These are phyloP conservation scores for Pseudogymnoascus pannorum DNA, from an alignment of 2,329 filamentous ascomycete species.

Conservation along the genomic window DNA sequence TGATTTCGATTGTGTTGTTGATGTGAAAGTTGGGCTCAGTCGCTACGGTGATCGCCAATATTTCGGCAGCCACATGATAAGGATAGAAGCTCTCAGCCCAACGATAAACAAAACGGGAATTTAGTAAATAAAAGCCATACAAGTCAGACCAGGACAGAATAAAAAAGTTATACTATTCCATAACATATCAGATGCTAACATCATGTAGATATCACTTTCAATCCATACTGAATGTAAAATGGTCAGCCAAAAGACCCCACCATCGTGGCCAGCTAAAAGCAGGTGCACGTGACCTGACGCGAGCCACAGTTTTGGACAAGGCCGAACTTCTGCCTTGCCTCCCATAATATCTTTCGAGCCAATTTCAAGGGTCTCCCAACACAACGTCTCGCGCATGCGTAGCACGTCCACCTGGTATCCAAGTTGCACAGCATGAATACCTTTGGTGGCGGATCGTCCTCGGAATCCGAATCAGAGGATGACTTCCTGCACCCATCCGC, in stretches of 20 bases:
- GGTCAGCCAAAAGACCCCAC: background rate
- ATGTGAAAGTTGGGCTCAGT: conserved; percentile 6
- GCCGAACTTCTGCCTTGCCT: conserved; percentile 8
- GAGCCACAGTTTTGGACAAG: background rate
- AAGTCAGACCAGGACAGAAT: background rate
- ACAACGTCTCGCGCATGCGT: background rate
- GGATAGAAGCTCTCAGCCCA: conserved; percentile 1
- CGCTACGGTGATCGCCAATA: conserved; percentile 7
- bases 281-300: background rate
- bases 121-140: background rate
- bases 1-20: conserved; percentile 6
- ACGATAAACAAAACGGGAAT: conserved; percentile 1
- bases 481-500: conserved; percentile 25
- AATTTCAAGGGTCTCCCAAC: background rate
- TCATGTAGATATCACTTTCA: background rate
- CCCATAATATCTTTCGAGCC: background rate
- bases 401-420: background rate
- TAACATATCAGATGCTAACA: background rate
- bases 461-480: conserved; percentile 24
- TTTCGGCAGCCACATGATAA: conserved; percentile 8
- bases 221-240: background rate
- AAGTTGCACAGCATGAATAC: conserved; percentile 20
- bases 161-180: background rate
- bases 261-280: background rate
- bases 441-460: conserved; percentile 25